Evolutionary conservation across 768 basidiomycete species (phyloP).

Genomic region (Phanerochaete carnosa): DNA sequence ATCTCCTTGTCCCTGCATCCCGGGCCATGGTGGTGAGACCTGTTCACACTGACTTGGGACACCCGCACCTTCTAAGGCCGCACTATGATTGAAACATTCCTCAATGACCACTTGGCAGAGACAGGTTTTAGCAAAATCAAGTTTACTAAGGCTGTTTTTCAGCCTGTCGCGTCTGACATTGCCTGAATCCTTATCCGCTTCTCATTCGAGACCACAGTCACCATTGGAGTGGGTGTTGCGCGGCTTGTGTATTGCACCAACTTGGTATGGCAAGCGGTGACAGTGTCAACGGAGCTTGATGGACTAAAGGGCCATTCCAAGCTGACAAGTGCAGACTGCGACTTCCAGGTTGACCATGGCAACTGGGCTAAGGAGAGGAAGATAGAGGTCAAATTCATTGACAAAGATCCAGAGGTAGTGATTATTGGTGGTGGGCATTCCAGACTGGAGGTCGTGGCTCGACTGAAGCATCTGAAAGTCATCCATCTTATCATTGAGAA

Average conservation of each 20-base stretch:
- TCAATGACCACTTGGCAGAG: constrained; percentile 34
- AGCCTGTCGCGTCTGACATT: constrained; percentile 30
- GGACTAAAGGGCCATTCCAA: constrained; percentile 44
- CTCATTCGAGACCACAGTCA: constrained; percentile 39
- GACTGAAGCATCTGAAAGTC: constrained; percentile 46
- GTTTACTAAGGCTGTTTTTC: constrained; percentile 26
- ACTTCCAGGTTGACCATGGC: constrained; percentile 33
- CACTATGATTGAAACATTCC: constrained; percentile 34
- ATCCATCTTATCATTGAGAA: constrained; percentile 53
- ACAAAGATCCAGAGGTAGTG: constrained; percentile 48
- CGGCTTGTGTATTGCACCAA: constrained; percentile 41
- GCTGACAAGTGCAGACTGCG: constrained; percentile 31
- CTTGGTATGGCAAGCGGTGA: constrained; percentile 44
- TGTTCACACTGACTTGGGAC: constrained; percentile 40
- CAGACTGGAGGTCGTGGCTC: constrained; percentile 48
- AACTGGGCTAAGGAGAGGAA: constrained; percentile 37
- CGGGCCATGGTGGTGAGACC: constrained; percentile 15
- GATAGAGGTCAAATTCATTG: constrained; percentile 34
- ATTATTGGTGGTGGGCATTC: constrained; percentile 47
- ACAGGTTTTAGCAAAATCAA: constrained; percentile 29
- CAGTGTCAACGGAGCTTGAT: constrained; percentile 49
- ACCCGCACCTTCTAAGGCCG: constrained; percentile 44
- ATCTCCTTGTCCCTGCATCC: neutral
- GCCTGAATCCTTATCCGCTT: constrained; percentile 28
- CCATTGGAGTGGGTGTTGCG: constrained; percentile 38